Evolutionary conservation across 129 eudicot species (phyloP), one percentile per base, ranked within the genome.

Genomic region (Lactuca sativa): DNA sequence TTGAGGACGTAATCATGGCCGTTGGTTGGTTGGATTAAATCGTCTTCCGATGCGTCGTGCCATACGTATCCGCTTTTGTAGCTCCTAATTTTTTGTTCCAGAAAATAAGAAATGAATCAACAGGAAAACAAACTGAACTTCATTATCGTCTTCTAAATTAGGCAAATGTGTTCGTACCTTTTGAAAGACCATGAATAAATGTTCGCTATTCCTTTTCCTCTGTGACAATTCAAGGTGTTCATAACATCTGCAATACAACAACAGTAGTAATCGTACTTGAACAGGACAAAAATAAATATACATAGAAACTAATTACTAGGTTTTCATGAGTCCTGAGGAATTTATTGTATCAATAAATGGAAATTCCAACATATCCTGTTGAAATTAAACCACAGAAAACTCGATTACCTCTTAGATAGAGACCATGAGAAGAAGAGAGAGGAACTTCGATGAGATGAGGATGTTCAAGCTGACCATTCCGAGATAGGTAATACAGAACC

Each of bases 391-490:
- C 30, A 16, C 25, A 1, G 12, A 67, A 15, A 60, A 69, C 40
- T 3, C 6, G 3, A 10, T 33, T 80, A 88, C 96, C 96, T 85
- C 69, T 77, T 32, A 89, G 82, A 75, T 72, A 79, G 40, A 89
- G 85, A 34, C 86, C 90, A 18, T 70, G 65, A 33, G 79, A 53
- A 32, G 66, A 82, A 21, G 53, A 86, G 58, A 86, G 81, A 18
- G 88, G 80, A 16, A 89, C 86, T 9, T 89, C 81, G 70, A 89
- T 77, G 56, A 89, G 86, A 81, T 89, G 96, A 18, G 96, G 96
- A 77, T 89, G 96, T 34, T 89, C 88, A 30, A 86, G 87, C 43
- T 83, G 89, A 4, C 92, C 82, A 40, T 86, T 86, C 12, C 84
- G 53, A 18, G 85, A 76, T 36, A 89, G 69, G 73, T 86, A 89